Conservation (phyloP, 306 rosid species). For the Albizia julibrissin region DNA sequence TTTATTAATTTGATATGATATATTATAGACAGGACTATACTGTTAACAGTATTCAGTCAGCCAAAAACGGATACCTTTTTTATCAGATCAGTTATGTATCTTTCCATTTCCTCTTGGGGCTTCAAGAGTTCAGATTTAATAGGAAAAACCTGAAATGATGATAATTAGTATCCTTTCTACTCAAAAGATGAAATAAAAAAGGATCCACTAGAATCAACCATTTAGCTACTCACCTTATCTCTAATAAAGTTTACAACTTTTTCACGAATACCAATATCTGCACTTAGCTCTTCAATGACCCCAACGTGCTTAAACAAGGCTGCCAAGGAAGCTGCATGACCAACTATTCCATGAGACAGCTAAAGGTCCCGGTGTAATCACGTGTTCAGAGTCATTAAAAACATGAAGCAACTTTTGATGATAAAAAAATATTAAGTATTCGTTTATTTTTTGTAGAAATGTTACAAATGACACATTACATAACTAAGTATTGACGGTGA, state of each 20-base stretch:
- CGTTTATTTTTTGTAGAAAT: neutral
- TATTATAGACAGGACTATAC: neutral
- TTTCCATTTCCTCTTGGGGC: conserved; percentile 97
- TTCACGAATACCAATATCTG: conserved; percentile 80
- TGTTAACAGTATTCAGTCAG: conserved; percentile 24
- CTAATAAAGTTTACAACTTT: conserved; percentile 84
- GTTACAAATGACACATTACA: neutral
- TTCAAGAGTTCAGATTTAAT: conserved; percentile 82
- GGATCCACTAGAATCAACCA: conserved; percentile 12
- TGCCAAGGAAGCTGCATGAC: conserved; percentile 83
- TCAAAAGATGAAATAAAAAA: conserved; percentile 19
- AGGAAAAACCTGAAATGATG: conserved; percentile 74
- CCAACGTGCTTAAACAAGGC: conserved; percentile 93
- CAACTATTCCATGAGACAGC: conserved; percentile 38
- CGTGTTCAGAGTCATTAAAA: conserved; percentile 13
- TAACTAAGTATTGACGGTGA: neutral
- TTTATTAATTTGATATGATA: too few relatives aligned
- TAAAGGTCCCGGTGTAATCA: conserved; percentile 9
- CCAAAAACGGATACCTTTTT: conserved; percentile 61
- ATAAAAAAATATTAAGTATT: neutral
- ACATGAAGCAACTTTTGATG: neutral
- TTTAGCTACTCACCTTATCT: conserved; percentile 67
- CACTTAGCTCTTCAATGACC: conserved; percentile 73
- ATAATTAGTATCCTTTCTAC: conserved; percentile 27
- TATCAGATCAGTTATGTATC: conserved; percentile 92